Conservation (phyloP, 106 monocot genomes). For the Narthecium ossifragum region DNA sequence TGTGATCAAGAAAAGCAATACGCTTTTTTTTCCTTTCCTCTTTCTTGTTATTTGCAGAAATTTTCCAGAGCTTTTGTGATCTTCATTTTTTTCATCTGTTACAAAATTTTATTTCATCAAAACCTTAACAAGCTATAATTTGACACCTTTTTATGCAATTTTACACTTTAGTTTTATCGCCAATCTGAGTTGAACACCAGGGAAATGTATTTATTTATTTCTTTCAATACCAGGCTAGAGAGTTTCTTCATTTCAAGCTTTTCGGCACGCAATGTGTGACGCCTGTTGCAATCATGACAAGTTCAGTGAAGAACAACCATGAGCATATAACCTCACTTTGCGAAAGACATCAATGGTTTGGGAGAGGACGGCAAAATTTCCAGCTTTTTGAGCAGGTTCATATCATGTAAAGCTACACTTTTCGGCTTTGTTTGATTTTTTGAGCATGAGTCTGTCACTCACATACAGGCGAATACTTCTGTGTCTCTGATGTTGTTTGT, state of each 20-base stretch:
- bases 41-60: too few relatives aligned
- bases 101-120: too few relatives aligned
- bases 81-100: too few relatives aligned
- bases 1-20: too few relatives aligned
- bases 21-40: too few relatives aligned
- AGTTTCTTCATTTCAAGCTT: conserved; percentile 82
- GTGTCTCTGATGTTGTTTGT: background rate
- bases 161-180: too few relatives aligned
- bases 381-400: conserved; percentile 88
- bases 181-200: too few relatives aligned
- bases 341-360: conserved; percentile 81
- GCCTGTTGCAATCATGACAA: conserved; percentile 97
- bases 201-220: too few relatives aligned
- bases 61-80: too few relatives aligned
- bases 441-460: background rate
- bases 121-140: too few relatives aligned
- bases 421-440: background rate
- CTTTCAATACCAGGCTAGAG: conserved; percentile 64
- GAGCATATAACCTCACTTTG: conserved; percentile 57
- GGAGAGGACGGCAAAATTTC: conserved; percentile 67
- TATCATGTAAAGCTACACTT: background rate
- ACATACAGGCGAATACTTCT: background rate
- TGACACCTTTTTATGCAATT: too few relatives aligned
- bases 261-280: conserved; percentile 82
- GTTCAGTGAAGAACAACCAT: conserved; percentile 94